Percentiles rank a stretch among this genome's conserved stretches.
Evolutionary conservation across 441 rosid species (phyloP).

Genomic region (Gossypium laxum): DNA sequence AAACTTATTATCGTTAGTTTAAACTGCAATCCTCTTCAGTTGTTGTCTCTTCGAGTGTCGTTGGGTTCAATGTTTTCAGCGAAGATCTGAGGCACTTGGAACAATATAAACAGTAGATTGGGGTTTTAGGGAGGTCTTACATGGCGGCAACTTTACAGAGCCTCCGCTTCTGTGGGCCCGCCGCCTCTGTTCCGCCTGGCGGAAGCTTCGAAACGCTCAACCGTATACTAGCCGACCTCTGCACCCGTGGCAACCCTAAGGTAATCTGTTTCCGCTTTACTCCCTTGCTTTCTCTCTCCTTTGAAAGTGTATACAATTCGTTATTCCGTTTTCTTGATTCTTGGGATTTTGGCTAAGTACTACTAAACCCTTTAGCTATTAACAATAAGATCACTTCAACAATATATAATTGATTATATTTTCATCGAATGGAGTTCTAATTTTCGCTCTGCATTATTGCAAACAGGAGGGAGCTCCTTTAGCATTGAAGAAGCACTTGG

Average conservation of each 20-base stretch:
- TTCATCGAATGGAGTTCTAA: not conserved
- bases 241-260: slow-evolving; percentile 73
- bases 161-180: slow-evolving; percentile 52
- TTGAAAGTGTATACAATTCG: not conserved
- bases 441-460: not conserved
- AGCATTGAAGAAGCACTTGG: slow-evolving; percentile 75
- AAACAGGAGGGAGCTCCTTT: slow-evolving; percentile 66
- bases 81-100: not conserved
- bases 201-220: slow-evolving; percentile 67
- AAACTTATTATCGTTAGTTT: not conserved
- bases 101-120: not conserved
- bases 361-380: not conserved
- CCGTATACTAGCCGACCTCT: slow-evolving; percentile 78
- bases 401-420: not conserved
- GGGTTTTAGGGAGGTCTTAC: not conserved
- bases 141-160: slow-evolving; percentile 65
- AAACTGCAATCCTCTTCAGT: not conserved
- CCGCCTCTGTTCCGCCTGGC: slow-evolving; percentile 44
- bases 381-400: not conserved
- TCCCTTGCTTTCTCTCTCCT: slow-evolving; percentile 8
- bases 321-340: not conserved
- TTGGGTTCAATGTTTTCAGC: not conserved
- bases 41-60: not conserved
- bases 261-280: slow-evolving; percentile 22
- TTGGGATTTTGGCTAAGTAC: not conserved